These are phyloP conservation scores for Arthonia radiata DNA, from an alignment of 495 filamentous ascomycete genomes.

Conservation along the genomic window DNA sequence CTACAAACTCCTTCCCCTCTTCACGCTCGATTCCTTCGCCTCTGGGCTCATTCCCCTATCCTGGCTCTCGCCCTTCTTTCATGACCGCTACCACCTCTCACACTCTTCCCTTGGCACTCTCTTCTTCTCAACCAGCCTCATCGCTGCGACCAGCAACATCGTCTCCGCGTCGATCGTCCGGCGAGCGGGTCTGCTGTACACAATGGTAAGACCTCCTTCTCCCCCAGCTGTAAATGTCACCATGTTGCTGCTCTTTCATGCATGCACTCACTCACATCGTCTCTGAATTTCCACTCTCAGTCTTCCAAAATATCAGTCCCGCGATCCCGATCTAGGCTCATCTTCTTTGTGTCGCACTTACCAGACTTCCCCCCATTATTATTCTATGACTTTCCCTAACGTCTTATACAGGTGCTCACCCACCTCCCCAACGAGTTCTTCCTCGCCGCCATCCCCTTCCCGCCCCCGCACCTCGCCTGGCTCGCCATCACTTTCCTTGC, in stretches of 20 bases:
- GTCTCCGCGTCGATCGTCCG: constrained; percentile 52
- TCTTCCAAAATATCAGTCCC: too few relatives aligned
- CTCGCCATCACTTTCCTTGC: constrained; percentile 37
- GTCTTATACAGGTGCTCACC: too few relatives aligned
- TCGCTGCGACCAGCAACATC: constrained; percentile 41
- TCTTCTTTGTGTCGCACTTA: too few relatives aligned
- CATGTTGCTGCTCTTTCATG: too few relatives aligned
- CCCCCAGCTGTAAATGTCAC: too few relatives aligned
- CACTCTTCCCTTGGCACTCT: constrained; percentile 29
- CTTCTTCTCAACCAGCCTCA: constrained; percentile 39
- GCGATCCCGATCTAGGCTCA: too few relatives aligned
- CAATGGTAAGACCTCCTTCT: too few relatives aligned
- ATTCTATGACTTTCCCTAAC: too few relatives aligned
- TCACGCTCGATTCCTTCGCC: constrained; percentile 55
- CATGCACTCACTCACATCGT: too few relatives aligned
- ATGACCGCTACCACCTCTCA: constrained; percentile 37
- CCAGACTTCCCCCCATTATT: too few relatives aligned
- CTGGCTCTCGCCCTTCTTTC: constrained; percentile 55
- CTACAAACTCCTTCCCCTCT: constrained; percentile 44
- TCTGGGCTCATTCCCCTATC: constrained; percentile 50
- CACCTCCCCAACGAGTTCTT: constrained; percentile 55
- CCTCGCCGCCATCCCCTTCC: constrained; percentile 41
- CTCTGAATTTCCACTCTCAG: too few relatives aligned
- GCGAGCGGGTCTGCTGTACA: constrained; percentile 55
- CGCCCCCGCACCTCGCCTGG: constrained; percentile 23